phyloP scores from a whole-genome alignment of 2,329 filamentous ascomycete genomes.

The Cladosporium sp. region DNA sequence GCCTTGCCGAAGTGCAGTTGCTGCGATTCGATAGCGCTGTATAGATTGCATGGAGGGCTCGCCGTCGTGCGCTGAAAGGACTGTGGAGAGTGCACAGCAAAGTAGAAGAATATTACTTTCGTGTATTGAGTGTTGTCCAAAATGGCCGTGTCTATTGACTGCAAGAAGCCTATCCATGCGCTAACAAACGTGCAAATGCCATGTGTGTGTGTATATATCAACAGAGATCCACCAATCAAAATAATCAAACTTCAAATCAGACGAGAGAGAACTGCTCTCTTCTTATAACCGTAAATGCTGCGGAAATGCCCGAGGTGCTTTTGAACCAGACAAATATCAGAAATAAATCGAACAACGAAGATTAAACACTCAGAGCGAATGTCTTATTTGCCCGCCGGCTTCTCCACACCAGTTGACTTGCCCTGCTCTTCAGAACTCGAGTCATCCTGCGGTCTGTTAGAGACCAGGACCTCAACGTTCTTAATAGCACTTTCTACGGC shows the following conservation, averaged over 20 bases:
- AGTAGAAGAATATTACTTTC: no score
- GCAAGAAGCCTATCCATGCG: no score
- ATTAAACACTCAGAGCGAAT: background rate
- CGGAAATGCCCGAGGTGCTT: background rate
- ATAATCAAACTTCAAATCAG: background rate
- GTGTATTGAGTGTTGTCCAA: no score
- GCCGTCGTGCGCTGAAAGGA: no score
- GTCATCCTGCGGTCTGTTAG: background rate
- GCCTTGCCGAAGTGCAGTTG: no score
- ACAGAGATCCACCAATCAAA: background rate
- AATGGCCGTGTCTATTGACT: no score
- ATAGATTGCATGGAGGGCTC: no score
- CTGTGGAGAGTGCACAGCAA: no score
- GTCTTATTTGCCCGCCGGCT: background rate
- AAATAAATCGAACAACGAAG: background rate
- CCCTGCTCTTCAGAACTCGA: background rate
- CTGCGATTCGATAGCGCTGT: no score
- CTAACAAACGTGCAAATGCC: no score
- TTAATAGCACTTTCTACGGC: conserved; percentile 83
- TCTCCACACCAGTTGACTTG: background rate
- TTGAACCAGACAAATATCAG: background rate
- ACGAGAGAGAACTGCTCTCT: conserved; percentile 8
- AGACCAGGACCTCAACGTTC: conserved; percentile 57
- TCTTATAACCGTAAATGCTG: conserved; percentile 3
- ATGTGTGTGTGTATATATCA: background rate